These are phyloP conservation scores for Exserohilum rostratum DNA, from an alignment of 2,329 filamentous ascomycete species.

Conservation along the genomic window DNA sequence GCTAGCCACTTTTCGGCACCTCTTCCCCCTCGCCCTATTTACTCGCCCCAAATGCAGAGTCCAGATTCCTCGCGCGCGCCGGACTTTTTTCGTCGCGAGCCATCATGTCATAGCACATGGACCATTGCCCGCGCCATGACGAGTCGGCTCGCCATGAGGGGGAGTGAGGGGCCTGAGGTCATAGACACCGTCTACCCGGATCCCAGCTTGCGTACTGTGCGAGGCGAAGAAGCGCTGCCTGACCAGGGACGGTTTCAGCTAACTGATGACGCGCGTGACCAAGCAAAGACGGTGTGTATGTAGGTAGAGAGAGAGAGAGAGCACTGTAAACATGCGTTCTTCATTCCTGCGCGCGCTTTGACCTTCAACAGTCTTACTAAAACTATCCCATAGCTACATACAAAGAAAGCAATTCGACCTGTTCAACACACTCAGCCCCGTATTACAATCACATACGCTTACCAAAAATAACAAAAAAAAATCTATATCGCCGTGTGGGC, in stretches of 20 bases:
- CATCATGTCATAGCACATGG: background rate
- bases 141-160: background rate
- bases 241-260: slow-evolving; percentile 4
- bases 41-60: slow-evolving; percentile 4
- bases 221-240: background rate
- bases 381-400: too few relatives aligned
- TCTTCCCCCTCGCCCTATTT: background rate
- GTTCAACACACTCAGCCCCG: slow-evolving; percentile 1
- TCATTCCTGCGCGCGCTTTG: slow-evolving; percentile 7
- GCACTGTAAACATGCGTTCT: slow-evolving; percentile 4
- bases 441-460: slow-evolving; percentile 29
- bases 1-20: slow-evolving; percentile 8
- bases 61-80: background rate
- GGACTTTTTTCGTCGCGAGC: slow-evolving; percentile 7
- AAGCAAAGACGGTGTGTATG: slow-evolving; percentile 13
- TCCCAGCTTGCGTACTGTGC: too few relatives aligned
- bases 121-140: background rate
- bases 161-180: background rate
- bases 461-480: slow-evolving; percentile 6
- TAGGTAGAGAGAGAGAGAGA: too few relatives aligned
- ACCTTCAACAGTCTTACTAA: background rate
- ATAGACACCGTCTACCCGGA: background rate
- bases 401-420: slow-evolving; percentile 2
- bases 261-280: slow-evolving; percentile 1
- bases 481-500: slow-evolving; percentile 19